Conservation (phyloP, 1,284 basidiomycete genomes). For the Boletus smithii region DNA sequence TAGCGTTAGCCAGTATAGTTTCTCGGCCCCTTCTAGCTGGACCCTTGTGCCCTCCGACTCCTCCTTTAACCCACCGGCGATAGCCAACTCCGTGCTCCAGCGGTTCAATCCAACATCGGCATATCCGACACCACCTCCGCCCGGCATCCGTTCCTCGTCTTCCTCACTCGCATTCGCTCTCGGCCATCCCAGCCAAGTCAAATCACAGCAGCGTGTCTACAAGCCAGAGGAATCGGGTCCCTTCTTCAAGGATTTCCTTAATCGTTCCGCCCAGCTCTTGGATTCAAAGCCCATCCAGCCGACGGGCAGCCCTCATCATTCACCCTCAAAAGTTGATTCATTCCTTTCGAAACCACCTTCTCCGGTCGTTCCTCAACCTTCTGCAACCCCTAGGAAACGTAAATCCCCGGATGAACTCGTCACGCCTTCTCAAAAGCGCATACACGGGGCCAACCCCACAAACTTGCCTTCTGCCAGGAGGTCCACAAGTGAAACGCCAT, state of each 20-base stretch:
- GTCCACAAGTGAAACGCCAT: constrained; percentile 23
- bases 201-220: constrained; percentile 36
- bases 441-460: constrained; percentile 29
- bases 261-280: constrained; percentile 45
- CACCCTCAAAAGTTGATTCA: constrained; percentile 14
- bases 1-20: constrained; percentile 38
- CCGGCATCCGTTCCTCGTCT: constrained; percentile 56
- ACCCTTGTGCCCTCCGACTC: constrained; percentile 38
- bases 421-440: constrained; percentile 51
- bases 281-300: constrained; percentile 25
- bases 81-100: constrained; percentile 63
- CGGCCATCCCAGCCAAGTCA: constrained; percentile 43
- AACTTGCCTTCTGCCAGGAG: constrained; percentile 8
- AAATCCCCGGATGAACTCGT: constrained; percentile 44
- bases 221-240: constrained; percentile 54
- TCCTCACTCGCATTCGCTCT: constrained; percentile 71
- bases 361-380: constrained; percentile 37
- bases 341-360: constrained; percentile 9
- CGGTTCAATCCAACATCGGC: constrained; percentile 52
- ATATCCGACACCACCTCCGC: constrained; percentile 68
- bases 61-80: constrained; percentile 44
- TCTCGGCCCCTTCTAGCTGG: constrained; percentile 38
- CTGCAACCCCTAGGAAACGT: constrained; percentile 50
- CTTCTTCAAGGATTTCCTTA: constrained; percentile 63
- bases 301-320: constrained; percentile 12